Percentiles rank a stretch among this genome's conserved stretches.
Evolutionary conservation across 768 basidiomycete genomes (phyloP).

Genomic region (Leccinum truebloodii): DNA sequence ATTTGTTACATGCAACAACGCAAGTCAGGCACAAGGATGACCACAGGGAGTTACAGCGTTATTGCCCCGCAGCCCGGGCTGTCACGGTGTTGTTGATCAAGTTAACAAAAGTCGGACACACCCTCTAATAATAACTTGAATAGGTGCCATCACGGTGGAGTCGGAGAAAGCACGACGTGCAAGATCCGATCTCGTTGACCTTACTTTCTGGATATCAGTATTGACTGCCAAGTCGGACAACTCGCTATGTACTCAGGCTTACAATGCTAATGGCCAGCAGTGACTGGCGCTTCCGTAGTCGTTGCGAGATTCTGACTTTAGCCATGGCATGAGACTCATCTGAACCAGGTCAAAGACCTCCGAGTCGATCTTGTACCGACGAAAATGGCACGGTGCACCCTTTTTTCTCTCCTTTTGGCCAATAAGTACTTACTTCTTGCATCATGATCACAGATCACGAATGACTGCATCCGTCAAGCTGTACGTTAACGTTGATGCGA

Average conservation of each 20-base stretch:
- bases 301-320: neutral
- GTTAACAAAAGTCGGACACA: neutral
- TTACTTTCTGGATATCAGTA: neutral
- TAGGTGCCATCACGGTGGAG: neutral
- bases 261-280: no score
- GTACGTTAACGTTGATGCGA: no score
- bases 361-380: neutral
- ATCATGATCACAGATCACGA: neutral
- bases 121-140: neutral
- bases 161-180: neutral
- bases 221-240: no score
- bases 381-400: neutral
- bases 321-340: neutral
- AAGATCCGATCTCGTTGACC: neutral
- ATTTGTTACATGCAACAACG: no score
- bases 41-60: no score
- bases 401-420: neutral
- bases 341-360: neutral
- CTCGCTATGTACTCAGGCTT: no score
- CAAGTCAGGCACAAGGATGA: no score
- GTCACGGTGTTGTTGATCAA: neutral
- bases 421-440: no score
- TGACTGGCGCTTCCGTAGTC: no score
- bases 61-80: no score
- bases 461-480: no score